Conservation (phyloP, 208 protist genomes). For the Crithidia brevicula region DNA sequence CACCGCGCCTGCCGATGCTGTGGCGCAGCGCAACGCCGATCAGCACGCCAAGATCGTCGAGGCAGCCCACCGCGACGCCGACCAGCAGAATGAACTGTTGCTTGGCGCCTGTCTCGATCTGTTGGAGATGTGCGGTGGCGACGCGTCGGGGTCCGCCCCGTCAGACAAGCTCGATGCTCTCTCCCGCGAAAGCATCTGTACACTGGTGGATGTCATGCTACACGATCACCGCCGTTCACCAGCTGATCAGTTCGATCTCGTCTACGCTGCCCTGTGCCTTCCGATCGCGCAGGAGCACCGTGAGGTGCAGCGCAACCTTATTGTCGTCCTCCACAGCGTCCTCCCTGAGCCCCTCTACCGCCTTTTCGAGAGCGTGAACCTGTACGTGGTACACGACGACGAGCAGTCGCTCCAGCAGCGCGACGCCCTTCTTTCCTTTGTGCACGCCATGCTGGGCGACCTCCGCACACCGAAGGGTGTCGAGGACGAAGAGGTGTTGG, state of each 20-base stretch:
- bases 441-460: constrained; percentile 63
- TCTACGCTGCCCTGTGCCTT: constrained; percentile 80
- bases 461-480: constrained; percentile 43
- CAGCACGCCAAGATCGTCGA: constrained; percentile 48
- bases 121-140: constrained; percentile 58
- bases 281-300: constrained; percentile 42
- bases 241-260: constrained; percentile 76
- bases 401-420: constrained; percentile 28
- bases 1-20: background rate
- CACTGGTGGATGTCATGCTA: constrained; percentile 56
- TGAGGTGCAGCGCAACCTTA: constrained; percentile 56
- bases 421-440: constrained; percentile 38
- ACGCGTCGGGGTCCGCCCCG: background rate
- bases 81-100: constrained; percentile 71
- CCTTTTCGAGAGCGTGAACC: constrained; percentile 65
- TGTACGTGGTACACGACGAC: constrained; percentile 48
- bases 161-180: constrained; percentile 3
- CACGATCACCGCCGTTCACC: constrained; percentile 57
- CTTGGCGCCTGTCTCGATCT: constrained; percentile 74
- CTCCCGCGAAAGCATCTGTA: constrained; percentile 19
- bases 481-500: constrained; percentile 65
- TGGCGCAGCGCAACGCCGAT: constrained; percentile 13
- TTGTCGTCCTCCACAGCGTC: constrained; percentile 72
- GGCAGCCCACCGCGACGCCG: constrained; percentile 49
- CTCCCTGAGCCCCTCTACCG: constrained; percentile 69